Evolutionary conservation across 2,329 filamentous ascomycete species (phyloP).

Genomic region (Chaetomium sp.): DNA sequence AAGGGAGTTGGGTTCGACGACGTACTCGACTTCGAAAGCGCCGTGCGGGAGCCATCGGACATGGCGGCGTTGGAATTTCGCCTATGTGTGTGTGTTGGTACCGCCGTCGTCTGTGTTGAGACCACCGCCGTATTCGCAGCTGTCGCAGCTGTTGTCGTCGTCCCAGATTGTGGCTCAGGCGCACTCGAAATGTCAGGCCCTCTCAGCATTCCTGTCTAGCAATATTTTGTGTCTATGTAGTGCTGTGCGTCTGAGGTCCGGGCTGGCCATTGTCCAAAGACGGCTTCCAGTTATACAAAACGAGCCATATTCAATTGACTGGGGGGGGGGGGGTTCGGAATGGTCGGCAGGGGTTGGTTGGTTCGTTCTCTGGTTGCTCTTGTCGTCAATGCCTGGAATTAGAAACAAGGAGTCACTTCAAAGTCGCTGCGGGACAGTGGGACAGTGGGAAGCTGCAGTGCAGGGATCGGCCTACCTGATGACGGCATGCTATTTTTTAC

Average conservation of each 20-base stretch:
- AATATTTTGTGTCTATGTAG: background rate
- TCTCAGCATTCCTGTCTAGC: background rate
- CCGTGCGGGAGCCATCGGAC: constrained; percentile 30
- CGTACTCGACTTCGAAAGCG: constrained; percentile 31
- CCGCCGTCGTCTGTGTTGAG: background rate
- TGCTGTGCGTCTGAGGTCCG: constrained; percentile 1
- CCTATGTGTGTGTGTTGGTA: background rate
- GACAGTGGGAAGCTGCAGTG: background rate
- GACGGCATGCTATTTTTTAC: constrained; percentile 17
- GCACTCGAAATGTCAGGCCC: background rate
- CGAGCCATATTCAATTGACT: no score
- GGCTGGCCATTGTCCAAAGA: constrained; percentile 11
- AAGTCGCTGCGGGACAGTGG: background rate
- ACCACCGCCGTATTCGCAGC: no score
- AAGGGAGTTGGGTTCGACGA: background rate
- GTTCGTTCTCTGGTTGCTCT: background rate
- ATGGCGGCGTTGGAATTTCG: constrained; percentile 21
- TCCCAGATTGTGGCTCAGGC: background rate
- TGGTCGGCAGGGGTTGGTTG: background rate
- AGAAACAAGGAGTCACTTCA: background rate
- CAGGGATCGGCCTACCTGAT: constrained; percentile 12
- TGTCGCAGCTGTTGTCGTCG: background rate
- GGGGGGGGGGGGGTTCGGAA: no score
- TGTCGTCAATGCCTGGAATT: background rate
- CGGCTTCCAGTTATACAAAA: background rate